These are phyloP conservation scores for Leonotis leonurus DNA, from an alignment of 257 asterid genomes.

Conservation along the genomic window DNA sequence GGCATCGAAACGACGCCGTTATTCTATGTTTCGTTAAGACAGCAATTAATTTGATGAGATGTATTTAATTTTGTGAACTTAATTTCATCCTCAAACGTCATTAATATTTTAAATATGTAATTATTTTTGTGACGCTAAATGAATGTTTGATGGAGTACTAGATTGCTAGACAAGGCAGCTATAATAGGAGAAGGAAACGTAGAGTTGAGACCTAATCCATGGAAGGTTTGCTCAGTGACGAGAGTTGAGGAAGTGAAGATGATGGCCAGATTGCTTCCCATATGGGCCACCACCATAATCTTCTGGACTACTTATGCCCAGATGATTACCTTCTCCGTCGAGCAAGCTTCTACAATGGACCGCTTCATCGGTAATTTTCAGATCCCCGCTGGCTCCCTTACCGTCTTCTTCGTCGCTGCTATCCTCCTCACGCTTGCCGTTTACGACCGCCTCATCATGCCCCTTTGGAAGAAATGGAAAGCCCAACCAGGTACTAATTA, in stretches of 20 bases:
- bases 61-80: no score
- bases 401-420: slow-evolving; percentile 80
- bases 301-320: slow-evolving; percentile 97
- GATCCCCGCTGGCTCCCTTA: slow-evolving; percentile 90
- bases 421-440: slow-evolving; percentile 57
- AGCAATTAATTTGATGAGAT: no score
- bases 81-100: no score
- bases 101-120: no score
- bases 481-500: slow-evolving; percentile 65
- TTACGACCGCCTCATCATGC: slow-evolving; percentile 74
- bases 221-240: slow-evolving; percentile 81
- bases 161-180: slow-evolving; percentile 85
- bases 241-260: slow-evolving; percentile 88
- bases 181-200: slow-evolving; percentile 61
- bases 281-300: slow-evolving; percentile 91
- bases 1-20: no score
- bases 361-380: slow-evolving; percentile 49
- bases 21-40: no score
- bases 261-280: slow-evolving; percentile 70
- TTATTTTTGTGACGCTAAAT: no score
- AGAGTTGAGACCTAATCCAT: slow-evolving; percentile 51
- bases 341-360: slow-evolving; percentile 85
- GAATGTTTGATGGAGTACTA: no score
- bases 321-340: slow-evolving; percentile 89
- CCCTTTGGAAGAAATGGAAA: slow-evolving; percentile 73